Evolutionary conservation across 352 stramenopile species (phyloP), one percentile per base, ranked within the genome.

Genomic region (Achlya hypogyna): DNA sequence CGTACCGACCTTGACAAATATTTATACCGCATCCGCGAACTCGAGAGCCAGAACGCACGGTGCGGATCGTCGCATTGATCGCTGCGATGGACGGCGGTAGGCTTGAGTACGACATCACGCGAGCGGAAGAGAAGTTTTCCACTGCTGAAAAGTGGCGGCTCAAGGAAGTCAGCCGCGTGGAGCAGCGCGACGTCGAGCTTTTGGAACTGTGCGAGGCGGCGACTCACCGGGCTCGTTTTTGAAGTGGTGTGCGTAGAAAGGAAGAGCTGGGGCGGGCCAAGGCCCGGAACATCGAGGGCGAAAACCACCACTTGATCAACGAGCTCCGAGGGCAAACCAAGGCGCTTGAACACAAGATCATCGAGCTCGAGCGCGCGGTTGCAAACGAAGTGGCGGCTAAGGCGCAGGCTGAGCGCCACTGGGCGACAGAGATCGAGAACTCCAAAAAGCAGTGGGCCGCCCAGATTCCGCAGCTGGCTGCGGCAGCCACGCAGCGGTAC

Each of bases 381-480:
- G 64, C 56, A 14, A 74, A 81, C 8, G 72, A 81, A 71, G 69
- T 62, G 4, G 63, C 73, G 29, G 68, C 66, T 43, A 71, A 74
- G 12, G 72, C 75, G 40, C 69, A 74, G 22, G 68, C 75, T 47
- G 71, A 73, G 18, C 72, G 76, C 20, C 74, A 76, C 43, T 72
- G 63, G 20, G 70, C 72, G 1, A 69, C 77, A 28, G 76, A 83
- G 51, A 65, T 78, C 0, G 65, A 75, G 5, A 72, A 67, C 3
- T 73, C 79, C 53, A 74, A 82, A 38, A 72, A 83, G 58, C 71
- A 69, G 14, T 51, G 82, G 40, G 74, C 75, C 35, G 81, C 70
- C 71, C 78, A 86, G 31, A 64, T 86, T 5, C 78, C 78, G 0
- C 78, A 86, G 60, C 63, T 86, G 6, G 78, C 78, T 2, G 75